Evolutionary conservation across 2,329 filamentous ascomycete species (phyloP).

Genomic region (Aspergillus japonicus): DNA sequence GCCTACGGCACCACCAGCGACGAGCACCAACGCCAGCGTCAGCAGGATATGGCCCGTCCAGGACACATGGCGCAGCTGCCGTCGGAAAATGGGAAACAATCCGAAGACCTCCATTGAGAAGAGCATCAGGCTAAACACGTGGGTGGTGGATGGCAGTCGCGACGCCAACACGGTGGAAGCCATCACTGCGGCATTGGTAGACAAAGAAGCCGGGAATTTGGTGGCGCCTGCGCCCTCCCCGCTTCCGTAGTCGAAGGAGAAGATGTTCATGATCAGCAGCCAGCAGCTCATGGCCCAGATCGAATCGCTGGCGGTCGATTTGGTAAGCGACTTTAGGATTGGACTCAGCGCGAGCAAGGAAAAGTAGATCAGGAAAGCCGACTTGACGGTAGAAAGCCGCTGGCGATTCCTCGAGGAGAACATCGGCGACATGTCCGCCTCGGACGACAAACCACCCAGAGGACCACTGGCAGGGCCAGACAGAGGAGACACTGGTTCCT

Average conservation of each 20-base stretch:
- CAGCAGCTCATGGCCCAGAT: constrained; percentile 97
- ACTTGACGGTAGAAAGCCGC: constrained; percentile 80
- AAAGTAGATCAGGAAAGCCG: constrained; percentile 87
- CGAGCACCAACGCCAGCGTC: constrained; percentile 72
- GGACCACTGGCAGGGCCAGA: constrained; percentile 21
- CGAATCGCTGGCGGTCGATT: constrained; percentile 85
- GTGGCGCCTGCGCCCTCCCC: constrained; percentile 43
- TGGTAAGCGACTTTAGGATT: constrained; percentile 94
- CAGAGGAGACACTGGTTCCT: constrained; percentile 25
- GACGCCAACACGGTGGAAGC: constrained; percentile 91
- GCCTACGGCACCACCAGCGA: constrained; percentile 75
- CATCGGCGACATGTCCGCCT: constrained; percentile 29
- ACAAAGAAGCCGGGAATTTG: constrained; percentile 64
- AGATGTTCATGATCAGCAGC: constrained; percentile 91
- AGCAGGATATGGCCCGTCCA: constrained; percentile 78
- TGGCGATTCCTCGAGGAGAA: constrained; percentile 59
- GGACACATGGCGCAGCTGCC: constrained; percentile 77
- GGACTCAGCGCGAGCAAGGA: constrained; percentile 88
- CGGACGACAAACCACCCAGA: constrained; percentile 22
- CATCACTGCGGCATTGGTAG: constrained; percentile 95
- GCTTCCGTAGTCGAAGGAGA: constrained; percentile 95
- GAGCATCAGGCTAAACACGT: constrained; percentile 91
- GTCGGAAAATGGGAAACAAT: constrained; percentile 93
- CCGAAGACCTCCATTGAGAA: constrained; percentile 98
- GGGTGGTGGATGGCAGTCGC: constrained; percentile 81